phyloP scores from a whole-genome alignment of 2,329 filamentous ascomycete genomes.

The Scolecobasidium constrictum region DNA sequence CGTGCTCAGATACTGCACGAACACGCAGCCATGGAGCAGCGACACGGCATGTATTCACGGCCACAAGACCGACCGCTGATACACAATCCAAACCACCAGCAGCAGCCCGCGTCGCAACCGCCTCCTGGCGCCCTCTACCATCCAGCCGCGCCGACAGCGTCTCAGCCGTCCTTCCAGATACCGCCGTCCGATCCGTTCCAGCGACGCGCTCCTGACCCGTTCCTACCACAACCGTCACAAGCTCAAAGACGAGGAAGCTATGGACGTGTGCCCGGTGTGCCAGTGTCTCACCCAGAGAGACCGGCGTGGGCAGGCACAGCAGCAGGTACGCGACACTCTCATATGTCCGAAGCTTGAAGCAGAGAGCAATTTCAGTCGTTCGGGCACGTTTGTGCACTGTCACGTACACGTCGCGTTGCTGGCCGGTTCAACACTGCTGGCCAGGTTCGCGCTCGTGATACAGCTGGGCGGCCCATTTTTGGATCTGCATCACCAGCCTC shows the following conservation, averaged over 20 bases:
- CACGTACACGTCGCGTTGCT: no score
- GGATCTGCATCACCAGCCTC: no score
- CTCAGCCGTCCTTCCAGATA: slow-evolving; percentile 29
- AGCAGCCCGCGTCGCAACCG: slow-evolving; percentile 22
- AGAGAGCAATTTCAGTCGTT: no score
- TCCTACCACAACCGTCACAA: slow-evolving; percentile 27
- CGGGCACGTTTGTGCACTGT: no score
- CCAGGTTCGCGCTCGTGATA: no score
- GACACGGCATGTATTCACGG: no score
- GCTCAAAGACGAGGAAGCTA: slow-evolving; percentile 30
- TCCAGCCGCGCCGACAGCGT: slow-evolving; percentile 19
- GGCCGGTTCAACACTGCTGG: no score
- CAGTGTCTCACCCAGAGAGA: slow-evolving; percentile 20
- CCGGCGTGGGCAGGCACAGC: slow-evolving; percentile 21
- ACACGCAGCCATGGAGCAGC: no score
- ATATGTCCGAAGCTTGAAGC: slow-evolving; percentile 1
- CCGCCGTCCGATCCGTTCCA: slow-evolving; percentile 36
- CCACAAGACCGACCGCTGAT: slow-evolving; percentile 34
- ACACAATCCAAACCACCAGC: slow-evolving; percentile 46
- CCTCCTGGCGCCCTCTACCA: slow-evolving; percentile 22
- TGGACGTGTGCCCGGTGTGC: slow-evolving; percentile 21
- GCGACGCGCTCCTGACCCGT: slow-evolving; percentile 37
- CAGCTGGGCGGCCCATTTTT: no score
- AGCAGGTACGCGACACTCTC: slow-evolving; percentile 23
- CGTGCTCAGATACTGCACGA: no score